Conservation (phyloP, 2,329 filamentous ascomycete genomes). For the Xylaria sp. region DNA sequence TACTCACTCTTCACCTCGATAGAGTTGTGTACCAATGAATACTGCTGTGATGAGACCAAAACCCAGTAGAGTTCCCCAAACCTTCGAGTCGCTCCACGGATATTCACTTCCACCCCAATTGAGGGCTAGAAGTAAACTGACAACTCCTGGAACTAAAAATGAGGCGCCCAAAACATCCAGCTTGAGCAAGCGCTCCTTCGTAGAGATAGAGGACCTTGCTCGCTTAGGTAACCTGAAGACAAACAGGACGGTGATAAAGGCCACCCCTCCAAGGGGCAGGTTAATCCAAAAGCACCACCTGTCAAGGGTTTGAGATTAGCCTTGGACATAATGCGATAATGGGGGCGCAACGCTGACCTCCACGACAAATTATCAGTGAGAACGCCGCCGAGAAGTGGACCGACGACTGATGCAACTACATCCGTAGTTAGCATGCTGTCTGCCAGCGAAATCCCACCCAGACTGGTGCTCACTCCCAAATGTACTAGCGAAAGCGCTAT, state of each 20-base stretch:
- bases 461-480: conserved; percentile 9
- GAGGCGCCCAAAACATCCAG: conserved; percentile 18
- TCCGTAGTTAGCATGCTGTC: background rate
- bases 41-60: conserved; percentile 13
- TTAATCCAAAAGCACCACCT: conserved; percentile 32
- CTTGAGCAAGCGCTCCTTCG: conserved; percentile 6
- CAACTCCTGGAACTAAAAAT: conserved; percentile 16
- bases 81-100: conserved; percentile 24
- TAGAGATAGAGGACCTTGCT: conserved; percentile 1
- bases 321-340: background rate
- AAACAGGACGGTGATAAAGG: conserved; percentile 13
- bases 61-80: conserved; percentile 19
- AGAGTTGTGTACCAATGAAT: conserved; percentile 16
- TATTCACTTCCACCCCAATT: conserved; percentile 27
- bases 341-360: background rate
- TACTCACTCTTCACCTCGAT: conserved; percentile 23
- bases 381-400: conserved; percentile 28
- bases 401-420: conserved; percentile 21
- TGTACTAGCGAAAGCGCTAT: conserved; percentile 18
- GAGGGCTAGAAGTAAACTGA: conserved; percentile 19
- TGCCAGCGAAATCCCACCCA: background rate
- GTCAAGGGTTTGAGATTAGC: background rate
- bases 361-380: conserved; percentile 27
- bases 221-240: conserved; percentile 4
- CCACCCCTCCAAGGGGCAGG: conserved; percentile 8